Conservation (phyloP, 2,329 filamentous ascomycete genomes). For the Aspergillus amoenus region DNA sequence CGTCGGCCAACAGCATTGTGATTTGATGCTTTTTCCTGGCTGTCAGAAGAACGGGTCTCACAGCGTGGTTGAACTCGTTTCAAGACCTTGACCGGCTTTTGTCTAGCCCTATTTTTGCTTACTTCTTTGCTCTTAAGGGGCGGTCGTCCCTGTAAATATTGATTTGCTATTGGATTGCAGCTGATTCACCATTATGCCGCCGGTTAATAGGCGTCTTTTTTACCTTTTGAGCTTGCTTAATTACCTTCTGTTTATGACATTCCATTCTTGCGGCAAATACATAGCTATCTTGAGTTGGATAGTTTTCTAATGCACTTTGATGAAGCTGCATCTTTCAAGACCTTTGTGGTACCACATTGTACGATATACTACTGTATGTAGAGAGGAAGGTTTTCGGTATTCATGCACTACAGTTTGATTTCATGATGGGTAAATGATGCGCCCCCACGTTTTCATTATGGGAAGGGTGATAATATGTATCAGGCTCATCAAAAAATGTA, state of each 20-base stretch:
- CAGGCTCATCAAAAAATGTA: not conserved
- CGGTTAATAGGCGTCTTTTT: slow-evolving; percentile 4
- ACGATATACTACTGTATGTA: not conserved
- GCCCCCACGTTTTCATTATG: not conserved
- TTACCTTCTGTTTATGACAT: slow-evolving; percentile 2
- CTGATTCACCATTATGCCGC: slow-evolving; percentile 9
- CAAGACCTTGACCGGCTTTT: slow-evolving; percentile 4
- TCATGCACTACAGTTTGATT: not conserved
- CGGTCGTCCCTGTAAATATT: slow-evolving; percentile 22
- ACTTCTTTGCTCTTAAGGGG: slow-evolving; percentile 3
- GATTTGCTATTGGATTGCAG: slow-evolving; percentile 13
- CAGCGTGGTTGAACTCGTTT: slow-evolving; percentile 24
- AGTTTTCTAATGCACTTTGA: not conserved
- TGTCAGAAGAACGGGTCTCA: slow-evolving; percentile 21
- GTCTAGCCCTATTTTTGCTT: slow-evolving; percentile 9
- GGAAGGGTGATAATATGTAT: not conserved
- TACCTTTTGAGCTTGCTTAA: slow-evolving; percentile 10
- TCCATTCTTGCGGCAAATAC: not conserved
- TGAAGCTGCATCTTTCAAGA: not conserved
- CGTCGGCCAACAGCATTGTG: slow-evolving; percentile 14
- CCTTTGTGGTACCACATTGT: not conserved
- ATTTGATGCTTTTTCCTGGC: slow-evolving; percentile 10
- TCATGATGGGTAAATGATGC: not conserved
- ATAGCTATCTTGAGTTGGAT: not conserved
- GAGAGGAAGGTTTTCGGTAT: not conserved